A percentile compares a stretch with the other conserved stretches of the same genome.
Conservation (phyloP, 2,329 filamentous ascomycete species). For the Diaporthe destruens region DNA sequence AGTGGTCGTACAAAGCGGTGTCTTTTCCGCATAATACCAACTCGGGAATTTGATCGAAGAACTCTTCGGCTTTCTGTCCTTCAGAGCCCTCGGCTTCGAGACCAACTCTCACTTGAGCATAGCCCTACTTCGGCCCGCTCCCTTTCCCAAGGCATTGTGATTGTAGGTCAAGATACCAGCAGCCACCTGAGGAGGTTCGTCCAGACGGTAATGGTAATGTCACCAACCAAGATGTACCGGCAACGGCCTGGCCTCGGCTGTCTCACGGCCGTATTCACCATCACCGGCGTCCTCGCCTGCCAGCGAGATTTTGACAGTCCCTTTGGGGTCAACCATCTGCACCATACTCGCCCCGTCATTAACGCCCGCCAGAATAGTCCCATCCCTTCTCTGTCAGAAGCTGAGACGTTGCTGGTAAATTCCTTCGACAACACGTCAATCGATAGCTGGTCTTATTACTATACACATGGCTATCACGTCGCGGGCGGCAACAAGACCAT, state of each 20-base stretch:
- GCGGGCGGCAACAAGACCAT: slow-evolving; percentile 54
- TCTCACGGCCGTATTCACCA: not conserved
- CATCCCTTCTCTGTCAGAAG: slow-evolving; percentile 49
- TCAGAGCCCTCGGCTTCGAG: not conserved
- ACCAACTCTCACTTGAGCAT: not conserved
- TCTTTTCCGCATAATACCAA: too few relatives aligned
- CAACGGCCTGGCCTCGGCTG: not conserved
- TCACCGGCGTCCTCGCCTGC: slow-evolving; percentile 8
- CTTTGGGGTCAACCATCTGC: slow-evolving; percentile 6
- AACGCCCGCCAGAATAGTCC: not conserved
- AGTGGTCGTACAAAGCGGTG: not conserved
- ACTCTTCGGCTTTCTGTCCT: too few relatives aligned
- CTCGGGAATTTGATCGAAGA: not conserved
- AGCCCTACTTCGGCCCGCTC: not conserved
- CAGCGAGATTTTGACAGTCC: slow-evolving; percentile 13
- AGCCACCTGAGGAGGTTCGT: not conserved
- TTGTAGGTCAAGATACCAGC: not conserved
- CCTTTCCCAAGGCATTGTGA: not conserved
- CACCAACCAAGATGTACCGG: not conserved
- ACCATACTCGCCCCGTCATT: slow-evolving; percentile 5
- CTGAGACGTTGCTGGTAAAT: slow-evolving; percentile 52
- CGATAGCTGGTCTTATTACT: slow-evolving; percentile 55
- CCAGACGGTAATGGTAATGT: not conserved
- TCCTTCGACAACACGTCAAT: slow-evolving; percentile 55
- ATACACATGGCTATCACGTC: slow-evolving; percentile 55